Evolutionary conservation across 768 basidiomycete species (phyloP), one percentile per base, ranked within the genome.

Genomic region (Xerocomus potaroensis): DNA sequence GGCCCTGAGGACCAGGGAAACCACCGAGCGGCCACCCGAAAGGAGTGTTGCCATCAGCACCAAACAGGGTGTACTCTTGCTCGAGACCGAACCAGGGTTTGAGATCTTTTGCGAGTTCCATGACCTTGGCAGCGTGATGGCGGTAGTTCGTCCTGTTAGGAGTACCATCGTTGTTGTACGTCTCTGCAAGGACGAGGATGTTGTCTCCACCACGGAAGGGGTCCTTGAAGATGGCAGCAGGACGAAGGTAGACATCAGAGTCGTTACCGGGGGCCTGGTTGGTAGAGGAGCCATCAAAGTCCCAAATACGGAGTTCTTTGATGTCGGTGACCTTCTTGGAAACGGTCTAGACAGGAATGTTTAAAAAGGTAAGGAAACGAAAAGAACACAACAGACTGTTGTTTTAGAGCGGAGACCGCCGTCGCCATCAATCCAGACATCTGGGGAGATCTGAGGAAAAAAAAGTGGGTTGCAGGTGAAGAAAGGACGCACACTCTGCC

Each of bases 121-220:
- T 97, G 62, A 85, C 76, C 78, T 99, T 98, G 68, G 84, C 85
- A 50, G 91, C 87, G 59, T 90, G 82, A 66, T 95, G 87, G 54
- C 96, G 91, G 79, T 81, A 81, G 79, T 99, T 99, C 67, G 91
- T 94, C 69, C 78, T 80, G 78, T 98, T 98, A 48, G 95, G 94
- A 29, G 93, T 96, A 51, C 96, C 96, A 57, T 99, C 96, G 73
- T 82, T 96, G 84, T 96, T 96, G 83, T 95, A 98, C 62, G 88
- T 91, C 70, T 93, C 93, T 41, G 93, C 92, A 39, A 98, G 85
- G 58, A 97, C 93, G 49, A 97, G 80, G 61, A 97, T 96, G 76
- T 96, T 97, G 76, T 93, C 85, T 47, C 95, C 95, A 41, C 93
- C 90, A 53, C 96, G 92, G 92, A 98, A 99, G 45, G 96, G 96